Conservation (phyloP, 805 yeast genomes). For the Cyberlindnera xylosilytica region DNA sequence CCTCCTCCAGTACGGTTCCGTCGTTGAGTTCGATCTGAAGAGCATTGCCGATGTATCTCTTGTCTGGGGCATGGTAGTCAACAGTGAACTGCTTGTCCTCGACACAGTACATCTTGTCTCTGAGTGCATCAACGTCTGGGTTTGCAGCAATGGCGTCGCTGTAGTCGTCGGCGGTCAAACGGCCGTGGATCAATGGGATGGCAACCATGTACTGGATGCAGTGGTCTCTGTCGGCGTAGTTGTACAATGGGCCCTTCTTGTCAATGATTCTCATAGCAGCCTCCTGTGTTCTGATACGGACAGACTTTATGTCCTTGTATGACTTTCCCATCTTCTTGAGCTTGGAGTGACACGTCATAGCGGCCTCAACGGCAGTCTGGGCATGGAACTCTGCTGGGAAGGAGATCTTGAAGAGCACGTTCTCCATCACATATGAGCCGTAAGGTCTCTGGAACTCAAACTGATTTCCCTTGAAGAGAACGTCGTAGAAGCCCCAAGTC, state of each 20-base stretch:
- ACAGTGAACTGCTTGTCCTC: conserved; percentile 46
- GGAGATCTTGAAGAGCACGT: conserved; percentile 56
- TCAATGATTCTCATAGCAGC: conserved; percentile 61
- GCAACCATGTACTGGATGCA: conserved; percentile 66
- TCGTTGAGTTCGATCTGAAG: conserved; percentile 48
- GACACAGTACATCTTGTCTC: conserved; percentile 52
- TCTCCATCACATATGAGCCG: conserved; percentile 62
- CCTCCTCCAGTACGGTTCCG: conserved; percentile 51
- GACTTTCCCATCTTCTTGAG: conserved; percentile 40
- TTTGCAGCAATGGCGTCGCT: conserved; percentile 47
- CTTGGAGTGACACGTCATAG: conserved; percentile 40
- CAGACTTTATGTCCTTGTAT: conserved; percentile 44
- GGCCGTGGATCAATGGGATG: conserved; percentile 51
- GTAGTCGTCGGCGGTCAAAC: conserved; percentile 57
- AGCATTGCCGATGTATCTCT: conserved; percentile 58
- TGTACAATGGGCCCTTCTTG: conserved; percentile 56
- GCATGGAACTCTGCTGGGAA: conserved; percentile 68
- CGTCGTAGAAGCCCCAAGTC: conserved; percentile 65
- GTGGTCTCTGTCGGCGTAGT: conserved; percentile 64
- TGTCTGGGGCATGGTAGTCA: conserved; percentile 55
- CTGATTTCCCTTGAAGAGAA: conserved; percentile 49
- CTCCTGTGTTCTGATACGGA: conserved; percentile 56
- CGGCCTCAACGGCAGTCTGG: conserved; percentile 62
- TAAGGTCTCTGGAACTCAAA: conserved; percentile 52
- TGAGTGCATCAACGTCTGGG: conserved; percentile 49